These are phyloP conservation scores for Ceratocystis lukuohia DNA, from an alignment of 2,329 filamentous ascomycete genomes.

Conservation along the genomic window DNA sequence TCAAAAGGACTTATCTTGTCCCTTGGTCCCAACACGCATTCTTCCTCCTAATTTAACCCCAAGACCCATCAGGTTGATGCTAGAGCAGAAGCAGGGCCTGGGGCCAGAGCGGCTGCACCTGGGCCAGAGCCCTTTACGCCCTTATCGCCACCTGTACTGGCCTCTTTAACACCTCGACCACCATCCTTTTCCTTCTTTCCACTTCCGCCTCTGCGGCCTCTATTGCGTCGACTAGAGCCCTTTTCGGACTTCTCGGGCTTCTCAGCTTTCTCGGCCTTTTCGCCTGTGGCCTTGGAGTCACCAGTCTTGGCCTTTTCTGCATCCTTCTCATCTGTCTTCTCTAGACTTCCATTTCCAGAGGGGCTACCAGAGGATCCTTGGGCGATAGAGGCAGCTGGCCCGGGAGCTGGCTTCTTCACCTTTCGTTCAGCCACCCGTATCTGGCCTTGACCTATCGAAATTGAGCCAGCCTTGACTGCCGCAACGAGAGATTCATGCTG, in stretches of 20 bases:
- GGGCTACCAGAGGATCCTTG: constrained; percentile 12
- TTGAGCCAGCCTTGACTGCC: constrained; percentile 67
- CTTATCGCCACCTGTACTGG: constrained; percentile 20
- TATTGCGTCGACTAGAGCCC: constrained; percentile 22
- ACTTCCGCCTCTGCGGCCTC: constrained; percentile 22
- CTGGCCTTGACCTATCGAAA: constrained; percentile 69
- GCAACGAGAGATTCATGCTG: constrained; percentile 59
- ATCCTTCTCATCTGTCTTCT: neutral
- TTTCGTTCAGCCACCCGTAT: constrained; percentile 80
- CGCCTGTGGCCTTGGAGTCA: constrained; percentile 17
- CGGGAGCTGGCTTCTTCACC: constrained; percentile 35
- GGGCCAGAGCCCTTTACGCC: constrained; percentile 15
- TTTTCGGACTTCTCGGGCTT: constrained; percentile 22
- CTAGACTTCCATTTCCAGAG: neutral
- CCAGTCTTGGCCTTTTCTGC: constrained; percentile 1
- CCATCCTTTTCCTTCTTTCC: constrained; percentile 10
- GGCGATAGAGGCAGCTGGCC: constrained; percentile 16
- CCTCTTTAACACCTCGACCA: constrained; percentile 18
- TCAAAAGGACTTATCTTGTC: neutral
- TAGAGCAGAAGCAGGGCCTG: neutral
- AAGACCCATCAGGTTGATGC: neutral
- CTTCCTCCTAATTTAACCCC: neutral
- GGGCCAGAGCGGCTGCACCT: neutral
- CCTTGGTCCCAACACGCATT: neutral
- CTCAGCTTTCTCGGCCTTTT: constrained; percentile 22